These are phyloP conservation scores for Globisporangium parvum DNA, from an alignment of 352 stramenopile genomes.

Conservation along the genomic window DNA sequence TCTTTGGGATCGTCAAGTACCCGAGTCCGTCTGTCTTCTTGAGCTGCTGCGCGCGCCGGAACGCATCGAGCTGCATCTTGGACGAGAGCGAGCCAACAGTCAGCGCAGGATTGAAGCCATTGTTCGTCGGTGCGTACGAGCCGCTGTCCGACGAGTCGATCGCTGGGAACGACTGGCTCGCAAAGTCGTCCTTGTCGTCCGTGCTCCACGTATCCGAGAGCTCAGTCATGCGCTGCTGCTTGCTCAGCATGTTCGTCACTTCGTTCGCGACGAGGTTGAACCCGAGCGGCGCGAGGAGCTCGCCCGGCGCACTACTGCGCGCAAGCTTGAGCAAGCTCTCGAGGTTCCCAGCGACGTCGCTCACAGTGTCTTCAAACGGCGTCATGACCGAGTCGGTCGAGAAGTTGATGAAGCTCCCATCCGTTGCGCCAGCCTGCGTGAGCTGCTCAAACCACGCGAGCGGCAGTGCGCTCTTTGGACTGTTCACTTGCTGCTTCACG, in stretches of 20 bases:
- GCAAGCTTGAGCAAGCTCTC: slow-evolving; percentile 69
- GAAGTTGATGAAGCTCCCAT: slow-evolving; percentile 17
- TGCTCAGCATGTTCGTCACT: slow-evolving; percentile 63
- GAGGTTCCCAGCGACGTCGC: slow-evolving; percentile 49
- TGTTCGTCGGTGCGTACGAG: slow-evolving; percentile 17
- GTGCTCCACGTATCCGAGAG: slow-evolving; percentile 55
- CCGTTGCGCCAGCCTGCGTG: slow-evolving; percentile 41
- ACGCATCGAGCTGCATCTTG: slow-evolving; percentile 53
- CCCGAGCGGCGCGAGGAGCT: slow-evolving; percentile 20
- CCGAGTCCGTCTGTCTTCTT: slow-evolving; percentile 55
- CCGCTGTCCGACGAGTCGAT: slow-evolving; percentile 45
- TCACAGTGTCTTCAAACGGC: slow-evolving; percentile 40
- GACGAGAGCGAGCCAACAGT: slow-evolving; percentile 65
- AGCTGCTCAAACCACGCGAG: slow-evolving; percentile 78
- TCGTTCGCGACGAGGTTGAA: slow-evolving; percentile 67
- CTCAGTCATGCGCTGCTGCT: slow-evolving; percentile 19
- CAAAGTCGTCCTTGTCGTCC: slow-evolving; percentile 59
- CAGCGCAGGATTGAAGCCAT: slow-evolving; percentile 25
- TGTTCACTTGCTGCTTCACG: slow-evolving; percentile 54
- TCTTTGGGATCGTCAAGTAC: slow-evolving; percentile 74
- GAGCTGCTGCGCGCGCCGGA: slow-evolving; percentile 53
- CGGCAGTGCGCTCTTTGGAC: slow-evolving; percentile 65
- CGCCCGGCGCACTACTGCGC: slow-evolving; percentile 40
- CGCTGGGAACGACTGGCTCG: slow-evolving; percentile 57
- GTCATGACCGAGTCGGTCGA: slow-evolving; percentile 18